phyloP scores from a whole-genome alignment of 2,329 filamentous ascomycete species.

The Pseudogymnoascus verrucosus region DNA sequence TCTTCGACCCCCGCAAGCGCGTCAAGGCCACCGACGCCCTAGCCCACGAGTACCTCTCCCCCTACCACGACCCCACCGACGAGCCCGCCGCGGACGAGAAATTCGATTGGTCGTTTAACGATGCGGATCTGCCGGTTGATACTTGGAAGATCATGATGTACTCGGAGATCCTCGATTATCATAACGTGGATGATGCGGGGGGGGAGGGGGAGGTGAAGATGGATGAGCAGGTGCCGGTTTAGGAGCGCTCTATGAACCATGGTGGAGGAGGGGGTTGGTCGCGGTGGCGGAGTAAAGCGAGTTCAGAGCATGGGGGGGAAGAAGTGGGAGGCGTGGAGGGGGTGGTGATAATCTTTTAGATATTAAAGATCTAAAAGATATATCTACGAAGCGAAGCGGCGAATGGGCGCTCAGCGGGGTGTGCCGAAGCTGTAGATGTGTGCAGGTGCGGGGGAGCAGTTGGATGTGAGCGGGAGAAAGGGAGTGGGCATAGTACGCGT shows the following conservation, averaged over 20 bases:
- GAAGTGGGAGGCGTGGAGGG: too few relatives aligned
- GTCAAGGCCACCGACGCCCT: slow-evolving; percentile 81
- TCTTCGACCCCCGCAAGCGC: slow-evolving; percentile 96
- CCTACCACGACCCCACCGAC: slow-evolving; percentile 95
- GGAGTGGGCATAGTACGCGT: background rate
- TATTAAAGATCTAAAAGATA: background rate
- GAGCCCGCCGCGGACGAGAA: slow-evolving; percentile 94
- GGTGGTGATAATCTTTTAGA: too few relatives aligned
- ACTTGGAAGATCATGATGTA: slow-evolving; percentile 99
- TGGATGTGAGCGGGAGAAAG: background rate
- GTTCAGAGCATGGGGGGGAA: too few relatives aligned
- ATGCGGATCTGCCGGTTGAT: slow-evolving; percentile 92
- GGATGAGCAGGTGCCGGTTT: background rate
- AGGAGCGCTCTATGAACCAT: too few relatives aligned
- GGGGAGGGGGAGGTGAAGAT: background rate
- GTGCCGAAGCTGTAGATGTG: too few relatives aligned
- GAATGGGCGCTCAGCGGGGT: too few relatives aligned
- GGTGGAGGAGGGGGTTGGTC: too few relatives aligned
- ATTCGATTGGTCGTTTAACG: slow-evolving; percentile 99
- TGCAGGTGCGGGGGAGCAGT: background rate
- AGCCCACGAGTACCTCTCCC: slow-evolving; percentile 84
- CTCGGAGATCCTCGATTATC: slow-evolving; percentile 96
- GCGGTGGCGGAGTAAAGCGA: too few relatives aligned
- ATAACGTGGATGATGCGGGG: slow-evolving; percentile 64
- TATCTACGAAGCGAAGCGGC: background rate